Conservation (phyloP, 192 early-diverging fungal genomes). For the Oehlia diaphana region DNA sequence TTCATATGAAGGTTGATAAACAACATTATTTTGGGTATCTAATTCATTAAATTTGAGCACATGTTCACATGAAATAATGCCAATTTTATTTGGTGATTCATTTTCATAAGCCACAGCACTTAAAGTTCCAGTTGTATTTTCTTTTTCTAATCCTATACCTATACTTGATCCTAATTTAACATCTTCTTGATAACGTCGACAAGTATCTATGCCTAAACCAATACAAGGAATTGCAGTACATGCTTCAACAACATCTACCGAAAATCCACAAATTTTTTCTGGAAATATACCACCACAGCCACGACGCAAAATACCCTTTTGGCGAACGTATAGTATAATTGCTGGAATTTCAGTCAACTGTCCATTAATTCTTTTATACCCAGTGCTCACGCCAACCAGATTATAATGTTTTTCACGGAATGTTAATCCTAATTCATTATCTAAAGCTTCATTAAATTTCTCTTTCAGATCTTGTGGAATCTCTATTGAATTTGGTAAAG, state of each 20-base stretch:
- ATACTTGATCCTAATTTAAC: slow-evolving; percentile 11
- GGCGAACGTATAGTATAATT: not conserved
- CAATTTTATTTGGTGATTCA: no score
- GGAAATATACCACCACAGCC: slow-evolving; percentile 2
- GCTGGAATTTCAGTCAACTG: not conserved
- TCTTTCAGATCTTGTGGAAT: not conserved
- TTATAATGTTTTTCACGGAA: slow-evolving; percentile 11
- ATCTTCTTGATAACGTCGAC: not conserved
- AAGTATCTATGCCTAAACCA: not conserved
- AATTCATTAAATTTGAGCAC: no score
- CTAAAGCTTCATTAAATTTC: slow-evolving; percentile 4
- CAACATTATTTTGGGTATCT: no score
- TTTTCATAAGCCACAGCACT: no score
- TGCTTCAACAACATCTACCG: slow-evolving; percentile 13
- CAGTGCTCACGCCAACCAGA: slow-evolving; percentile 4
- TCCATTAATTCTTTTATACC: not conserved
- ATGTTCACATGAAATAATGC: no score
- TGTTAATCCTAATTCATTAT: not conserved
- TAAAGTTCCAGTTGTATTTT: not conserved
- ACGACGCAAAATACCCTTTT: not conserved
- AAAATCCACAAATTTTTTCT: not conserved
- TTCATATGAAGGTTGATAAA: no score
- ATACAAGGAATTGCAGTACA: not conserved
- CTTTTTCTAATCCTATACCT: not conserved
- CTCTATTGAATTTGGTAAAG: not conserved